Base-by-base conservation (phyloP, 2,329 filamentous ascomycete species). In the Colletotrichum cordylinicola region DNA sequence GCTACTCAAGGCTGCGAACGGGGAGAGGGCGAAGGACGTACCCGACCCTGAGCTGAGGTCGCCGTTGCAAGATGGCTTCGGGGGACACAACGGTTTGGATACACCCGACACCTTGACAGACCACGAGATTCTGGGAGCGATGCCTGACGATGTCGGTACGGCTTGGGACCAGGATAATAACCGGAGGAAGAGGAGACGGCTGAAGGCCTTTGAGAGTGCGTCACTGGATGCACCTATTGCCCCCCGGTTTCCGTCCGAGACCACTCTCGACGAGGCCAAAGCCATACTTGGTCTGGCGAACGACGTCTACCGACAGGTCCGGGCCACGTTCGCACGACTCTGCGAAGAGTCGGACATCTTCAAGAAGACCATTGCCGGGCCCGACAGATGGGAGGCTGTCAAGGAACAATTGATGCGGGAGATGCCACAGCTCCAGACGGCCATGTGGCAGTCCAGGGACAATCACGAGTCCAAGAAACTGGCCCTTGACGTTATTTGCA, bases 211-310 rank as follows among this genome's bases (percentile, higher is more conserved):
- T 43, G 77, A 78, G 48, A 80, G 79, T 77, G 89, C 93, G 62
- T 93, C 92, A 70, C 89, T 91, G 79, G 93, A 95, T 81, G 91
- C 91, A 8, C 90, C 92, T 2, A 91, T 92, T 6, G 91, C 93
- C 24, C 92, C 93, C 16, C 91, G 95, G 27, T 97, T 95, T 78
- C 94, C 94, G 1, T 96, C 94, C 1, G 95, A 97, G 83, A 96
- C 94, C 15, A 96, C 94, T 0, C 90, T 97, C 74, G 93, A 95
- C 78, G 94, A 96, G 83, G 93, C 93, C 80, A 95, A 95, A 81
- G 88, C 89, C 15, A 93, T 93, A 75, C 86, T 98, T 33, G 87
- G 86, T 48, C 86, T 98, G 39, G 91, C 94, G 80, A 90, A 89
- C 65, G 83, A 87, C 2, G 85, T 90, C 56, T 97, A 97, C 82